Evolutionary conservation across 345 rosid species (phyloP).

Genomic region (Xanthoceras sorbifolium): DNA sequence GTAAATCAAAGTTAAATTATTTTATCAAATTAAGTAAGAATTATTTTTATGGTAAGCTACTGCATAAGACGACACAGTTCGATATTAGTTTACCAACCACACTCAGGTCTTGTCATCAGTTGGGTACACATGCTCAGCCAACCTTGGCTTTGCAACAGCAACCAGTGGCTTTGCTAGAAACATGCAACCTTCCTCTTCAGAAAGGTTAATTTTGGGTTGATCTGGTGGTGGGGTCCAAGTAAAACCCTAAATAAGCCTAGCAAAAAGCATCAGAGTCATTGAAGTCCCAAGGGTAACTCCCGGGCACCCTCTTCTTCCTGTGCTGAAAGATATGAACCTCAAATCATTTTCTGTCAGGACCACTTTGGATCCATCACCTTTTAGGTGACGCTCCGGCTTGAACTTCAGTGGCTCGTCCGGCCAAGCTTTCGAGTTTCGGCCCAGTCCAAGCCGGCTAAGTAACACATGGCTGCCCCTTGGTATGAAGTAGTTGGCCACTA

Average conservation of each 20-base stretch:
- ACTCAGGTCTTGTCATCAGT: too few species aligned
- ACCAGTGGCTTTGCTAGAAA: constrained; percentile 37
- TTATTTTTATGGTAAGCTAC: too few species aligned
- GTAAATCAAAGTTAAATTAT: too few species aligned
- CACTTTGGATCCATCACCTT: constrained; percentile 16
- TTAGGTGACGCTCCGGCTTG: constrained; percentile 52
- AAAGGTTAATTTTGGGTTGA: constrained; percentile 27
- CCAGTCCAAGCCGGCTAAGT: constrained; percentile 43
- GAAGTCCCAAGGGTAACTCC: constrained; percentile 44
- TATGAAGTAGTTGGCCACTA: constrained; percentile 44
- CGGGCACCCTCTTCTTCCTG: constrained; percentile 46
- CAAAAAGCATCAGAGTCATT: constrained; percentile 46
- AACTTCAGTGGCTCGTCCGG: constrained; percentile 37
- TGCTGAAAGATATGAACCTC: constrained; percentile 53
- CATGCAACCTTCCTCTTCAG: constrained; percentile 31
- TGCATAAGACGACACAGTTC: too few species aligned
- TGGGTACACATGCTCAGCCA: constrained; percentile 33
- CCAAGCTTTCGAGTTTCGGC: constrained; percentile 52
- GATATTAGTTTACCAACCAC: too few species aligned
- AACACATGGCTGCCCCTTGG: constrained; percentile 53
- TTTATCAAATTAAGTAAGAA: too few species aligned
- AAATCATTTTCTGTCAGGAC: constrained; percentile 41
- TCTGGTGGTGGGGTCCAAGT: constrained; percentile 33
- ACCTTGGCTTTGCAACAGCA: constrained; percentile 34
- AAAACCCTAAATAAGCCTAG: constrained; percentile 51